These are phyloP conservation scores for Candida odintsovae DNA, from an alignment of 805 yeast species.

Conservation along the genomic window DNA sequence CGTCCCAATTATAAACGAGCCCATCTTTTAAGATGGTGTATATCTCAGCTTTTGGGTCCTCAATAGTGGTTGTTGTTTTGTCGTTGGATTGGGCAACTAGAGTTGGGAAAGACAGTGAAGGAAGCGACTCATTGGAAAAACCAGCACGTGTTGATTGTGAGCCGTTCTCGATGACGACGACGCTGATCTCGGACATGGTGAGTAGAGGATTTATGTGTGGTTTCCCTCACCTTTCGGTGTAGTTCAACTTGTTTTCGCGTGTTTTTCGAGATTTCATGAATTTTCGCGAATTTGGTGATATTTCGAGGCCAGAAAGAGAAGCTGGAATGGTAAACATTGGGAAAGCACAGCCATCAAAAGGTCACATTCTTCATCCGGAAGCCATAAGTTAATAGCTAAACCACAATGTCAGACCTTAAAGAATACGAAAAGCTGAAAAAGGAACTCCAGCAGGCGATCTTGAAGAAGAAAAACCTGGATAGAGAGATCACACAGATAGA, in stretches of 20 bases:
- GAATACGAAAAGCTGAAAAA: constrained; percentile 65
- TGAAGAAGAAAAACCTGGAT: constrained; percentile 60
- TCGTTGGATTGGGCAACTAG: constrained; percentile 37
- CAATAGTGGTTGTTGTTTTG: constrained; percentile 17
- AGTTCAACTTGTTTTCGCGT: background rate
- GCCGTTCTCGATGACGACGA: constrained; percentile 68
- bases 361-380: no score
- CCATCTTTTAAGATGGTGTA: constrained; percentile 62
- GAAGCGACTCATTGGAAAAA: constrained; percentile 57
- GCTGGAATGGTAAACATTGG: no score
- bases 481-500: constrained; percentile 57
- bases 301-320: no score
- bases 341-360: no score
- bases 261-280: background rate
- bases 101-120: constrained; percentile 52
- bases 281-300: background rate
- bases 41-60: constrained; percentile 22
- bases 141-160: constrained; percentile 64
- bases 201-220: no score
- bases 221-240: no score
- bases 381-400: no score
- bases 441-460: constrained; percentile 58
- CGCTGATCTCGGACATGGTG: constrained; percentile 32
- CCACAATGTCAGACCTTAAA: constrained; percentile 17
- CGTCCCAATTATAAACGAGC: constrained; percentile 66